Base-by-base conservation (phyloP, 371 early-diverging fungal species). In the Smittium culicis region DNA sequence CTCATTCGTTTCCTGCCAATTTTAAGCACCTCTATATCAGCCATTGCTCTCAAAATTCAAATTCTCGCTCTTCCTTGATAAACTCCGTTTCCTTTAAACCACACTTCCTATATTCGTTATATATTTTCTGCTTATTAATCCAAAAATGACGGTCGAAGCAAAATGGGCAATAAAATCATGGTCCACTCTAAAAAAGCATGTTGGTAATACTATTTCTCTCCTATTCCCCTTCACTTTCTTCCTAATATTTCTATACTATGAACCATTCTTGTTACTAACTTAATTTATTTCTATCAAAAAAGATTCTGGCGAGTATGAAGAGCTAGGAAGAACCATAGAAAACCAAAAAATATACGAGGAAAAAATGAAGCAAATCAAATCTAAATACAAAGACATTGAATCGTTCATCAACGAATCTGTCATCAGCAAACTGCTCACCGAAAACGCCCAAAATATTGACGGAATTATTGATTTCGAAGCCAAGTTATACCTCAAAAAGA, bases 401-500 rank as follows among this genome's bases (percentile, higher is more conserved):
- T 11, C 45, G 20, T 45, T 45, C 20, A 45, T 45, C 45, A 5
- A 20, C 5, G 45, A 45, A 45, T 11, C 45, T 45, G 45, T 45
- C 5, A 20, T 45, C 20, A 11, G 11, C 45, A 45, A 45, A 20
- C 5, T 45, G 5, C 45, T 45, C 11, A 20, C 5, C 45, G 45
- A 45, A 11, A 45, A 45, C 5, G 45, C 45, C 5, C 5, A 45
- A 20, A 45, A 11, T 45, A 45, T 20, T 45, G 45, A 45, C 20
- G 45, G 45, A 45, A 20, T 45, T 5, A 45, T 45, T 45, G 45
- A 45, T 45, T 45, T 11, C 20, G 20, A 45, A 45, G 45, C 5
- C 20, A 5, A 45, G 45, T 20, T 45, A 5, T 45, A 45, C 45
- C 65, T 64, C 5, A 64, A 64, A 28, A 64, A 64, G 8, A 85